Base-by-base conservation (phyloP, 192 early-diverging fungal genomes). In the Piromyces sp. region DNA sequence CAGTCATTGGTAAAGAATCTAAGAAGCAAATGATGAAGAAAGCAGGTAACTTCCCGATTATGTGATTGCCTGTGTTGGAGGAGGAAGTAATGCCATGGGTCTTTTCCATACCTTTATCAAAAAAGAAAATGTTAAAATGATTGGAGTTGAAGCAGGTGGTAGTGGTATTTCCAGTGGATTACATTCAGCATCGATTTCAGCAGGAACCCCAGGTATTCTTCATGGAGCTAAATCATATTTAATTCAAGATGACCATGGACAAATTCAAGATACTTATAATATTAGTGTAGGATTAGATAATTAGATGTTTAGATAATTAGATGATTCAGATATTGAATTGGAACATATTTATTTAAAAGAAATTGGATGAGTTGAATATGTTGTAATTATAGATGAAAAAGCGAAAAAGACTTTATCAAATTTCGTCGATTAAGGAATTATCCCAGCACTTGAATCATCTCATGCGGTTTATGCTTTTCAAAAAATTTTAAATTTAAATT, bases 281-380 rank as follows among this genome's bases (percentile, higher is more conserved):
- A 94, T 99, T 82, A 93, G 93, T 82, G 95, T 96, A 78, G 97
- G 96, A n/a, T 88, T 99, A 78, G 96, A 97, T n/a, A n/a, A n/a
- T n/a, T n/a, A n/a, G n/a, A n/a, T n/a, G n/a, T n/a, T n/a, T n/a
- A n/a, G n/a, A n/a, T n/a, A n/a, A n/a, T 88, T 99, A 78, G 96
- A 97, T 88, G 98, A 99, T 87, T 95, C 97, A 19, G 97, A 96
- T 81, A 96, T 99, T 79, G 97, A 96, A 30, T 96, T 96, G 30
- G 96, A 99, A 84, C 96, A 97, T 85, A 91, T 96, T 30, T 96
- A 89, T 88, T 91, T 99, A 83, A 94, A 95, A 87, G 93, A 94
- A 83, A 90, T 89, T 58, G 92, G 92, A 30, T 91, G 97, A 79
- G 97, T 92, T 80, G 91, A 95, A 82, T 98, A 95, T 83, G 82